Evolutionary conservation across 192 early-diverging fungal species (phyloP).

Genomic region (Lobosporangium transversale): DNA sequence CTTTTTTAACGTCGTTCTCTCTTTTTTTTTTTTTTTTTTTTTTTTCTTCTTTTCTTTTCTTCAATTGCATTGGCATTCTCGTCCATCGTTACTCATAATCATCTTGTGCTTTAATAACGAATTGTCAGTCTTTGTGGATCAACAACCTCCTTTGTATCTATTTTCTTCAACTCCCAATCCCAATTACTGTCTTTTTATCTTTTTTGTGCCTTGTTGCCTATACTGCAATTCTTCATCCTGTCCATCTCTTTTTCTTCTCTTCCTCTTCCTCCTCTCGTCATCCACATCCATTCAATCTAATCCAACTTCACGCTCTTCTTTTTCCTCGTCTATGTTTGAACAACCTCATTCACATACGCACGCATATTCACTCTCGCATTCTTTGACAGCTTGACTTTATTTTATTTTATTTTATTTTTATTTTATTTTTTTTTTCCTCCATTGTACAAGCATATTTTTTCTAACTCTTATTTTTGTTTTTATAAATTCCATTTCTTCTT

Average conservation of each 20-base stretch:
- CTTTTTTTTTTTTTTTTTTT: too few relatives aligned
- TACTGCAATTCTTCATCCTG: not conserved
- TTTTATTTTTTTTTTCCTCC: constrained; percentile 7
- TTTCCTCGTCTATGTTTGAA: too few relatives aligned
- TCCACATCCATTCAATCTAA: not conserved
- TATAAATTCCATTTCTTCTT: not conserved
- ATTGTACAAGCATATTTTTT: not conserved
- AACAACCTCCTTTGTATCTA: not conserved
- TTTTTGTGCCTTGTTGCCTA: too few relatives aligned
- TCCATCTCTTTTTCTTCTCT: constrained; percentile 1
- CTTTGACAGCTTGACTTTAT: not conserved
- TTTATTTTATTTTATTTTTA: not conserved
- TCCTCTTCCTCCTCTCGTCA: constrained; percentile 1
- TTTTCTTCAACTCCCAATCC: not conserved
- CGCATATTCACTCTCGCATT: not conserved
- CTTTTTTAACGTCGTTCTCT: too few relatives aligned
- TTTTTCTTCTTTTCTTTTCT: too few relatives aligned
- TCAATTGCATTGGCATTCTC: too few relatives aligned
- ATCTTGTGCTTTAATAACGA: too few relatives aligned
- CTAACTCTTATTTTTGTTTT: not conserved
- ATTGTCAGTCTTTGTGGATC: not conserved
- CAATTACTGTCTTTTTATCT: not conserved
- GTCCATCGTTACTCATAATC: too few relatives aligned
- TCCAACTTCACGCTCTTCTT: not conserved
- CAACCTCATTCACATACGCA: too few relatives aligned